Conservation (phyloP, 2,329 filamentous ascomycete genomes). For the Nigrograna mackinnonii region DNA sequence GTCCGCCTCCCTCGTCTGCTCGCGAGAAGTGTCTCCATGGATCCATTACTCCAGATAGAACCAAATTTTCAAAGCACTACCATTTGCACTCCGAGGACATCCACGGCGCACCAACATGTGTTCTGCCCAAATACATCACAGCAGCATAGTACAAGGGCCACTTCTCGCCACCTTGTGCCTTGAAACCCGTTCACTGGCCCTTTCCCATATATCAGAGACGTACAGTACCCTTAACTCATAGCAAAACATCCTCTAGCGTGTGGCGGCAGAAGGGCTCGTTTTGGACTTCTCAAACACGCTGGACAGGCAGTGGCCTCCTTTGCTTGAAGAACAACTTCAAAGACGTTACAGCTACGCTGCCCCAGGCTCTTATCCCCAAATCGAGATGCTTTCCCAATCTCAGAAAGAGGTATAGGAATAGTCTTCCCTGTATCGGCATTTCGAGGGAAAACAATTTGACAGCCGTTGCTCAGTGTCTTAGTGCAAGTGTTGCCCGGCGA, state of each 20-base stretch:
- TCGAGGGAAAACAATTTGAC: conserved; percentile 9
- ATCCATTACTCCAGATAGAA: too few species aligned
- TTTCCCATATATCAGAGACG: too few species aligned
- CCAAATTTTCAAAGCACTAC: too few species aligned
- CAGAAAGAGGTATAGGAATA: conserved; percentile 16
- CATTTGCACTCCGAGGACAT: too few species aligned
- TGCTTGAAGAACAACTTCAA: conserved; percentile 26
- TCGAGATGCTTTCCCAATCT: conserved; percentile 21
- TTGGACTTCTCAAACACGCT: conserved; percentile 23
- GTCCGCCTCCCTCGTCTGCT: too few species aligned
- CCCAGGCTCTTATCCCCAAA: conserved; percentile 15
- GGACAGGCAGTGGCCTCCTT: conserved; percentile 25
- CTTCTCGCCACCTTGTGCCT: neutral
- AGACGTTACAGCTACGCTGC: conserved; percentile 21
- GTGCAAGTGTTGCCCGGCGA: conserved; percentile 2
- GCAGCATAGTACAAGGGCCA: neutral
- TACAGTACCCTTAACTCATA: conserved; percentile 17
- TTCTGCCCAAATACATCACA: too few species aligned
- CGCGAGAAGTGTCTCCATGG: too few species aligned
- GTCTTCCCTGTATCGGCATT: conserved; percentile 17
- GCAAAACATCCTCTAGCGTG: conserved; percentile 27
- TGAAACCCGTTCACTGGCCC: neutral
- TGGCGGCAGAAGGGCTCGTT: conserved; percentile 21
- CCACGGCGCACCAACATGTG: too few species aligned
- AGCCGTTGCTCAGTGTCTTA: conserved; percentile 3